Base-by-base conservation (phyloP, 257 asterid species). In the Marsdenia floribunda region DNA sequence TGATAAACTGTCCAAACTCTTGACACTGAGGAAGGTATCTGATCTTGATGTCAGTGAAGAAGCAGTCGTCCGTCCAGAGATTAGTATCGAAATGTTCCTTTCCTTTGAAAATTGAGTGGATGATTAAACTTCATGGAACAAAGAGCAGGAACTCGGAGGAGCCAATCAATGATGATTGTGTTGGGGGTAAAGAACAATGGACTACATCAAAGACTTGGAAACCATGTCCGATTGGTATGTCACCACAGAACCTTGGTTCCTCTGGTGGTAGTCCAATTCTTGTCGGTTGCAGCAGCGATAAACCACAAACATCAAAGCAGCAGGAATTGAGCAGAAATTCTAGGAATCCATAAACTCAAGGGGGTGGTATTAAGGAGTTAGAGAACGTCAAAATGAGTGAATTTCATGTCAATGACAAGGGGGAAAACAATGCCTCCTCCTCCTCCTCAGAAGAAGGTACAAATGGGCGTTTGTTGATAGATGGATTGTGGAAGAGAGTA, bases 221-320 rank as follows among this genome's bases (percentile, higher is more conserved):
- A 53, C 86, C 87, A 58, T 89, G 98, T 58, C 97, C 98, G 44
- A 85, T 90, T 26, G 98, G 98, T 55, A 86, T 86, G 97, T 73
- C 91, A 40, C 94, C 97, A 22, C 84, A 82, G 52, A 44, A 79
- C 12, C 76, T 87, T 66, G 90, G 97, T 68, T 88, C 87, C 42
- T 86, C 93, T 0, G 96, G 97, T 6, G 80, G 75, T 40, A 80
- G 85, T 67, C 90, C 96, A 0, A 61, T 79, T 80, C 91, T 93
- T 61, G 87, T 93, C 53, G 87, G 82, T 70, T 79, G 76, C 35
- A 73, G 58, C 74, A 82, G 47, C 26, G 80, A 78, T 3, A 54
- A 7, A 29, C 73, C 47, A 19, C 88, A 82, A 74, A 73, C 18
- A 65, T 76, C 50, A 14, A 22, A 78, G 67, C 40, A 64, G 61